phyloP scores from a whole-genome alignment of 495 filamentous ascomycete species.

The Lepidopterella palustris region DNA sequence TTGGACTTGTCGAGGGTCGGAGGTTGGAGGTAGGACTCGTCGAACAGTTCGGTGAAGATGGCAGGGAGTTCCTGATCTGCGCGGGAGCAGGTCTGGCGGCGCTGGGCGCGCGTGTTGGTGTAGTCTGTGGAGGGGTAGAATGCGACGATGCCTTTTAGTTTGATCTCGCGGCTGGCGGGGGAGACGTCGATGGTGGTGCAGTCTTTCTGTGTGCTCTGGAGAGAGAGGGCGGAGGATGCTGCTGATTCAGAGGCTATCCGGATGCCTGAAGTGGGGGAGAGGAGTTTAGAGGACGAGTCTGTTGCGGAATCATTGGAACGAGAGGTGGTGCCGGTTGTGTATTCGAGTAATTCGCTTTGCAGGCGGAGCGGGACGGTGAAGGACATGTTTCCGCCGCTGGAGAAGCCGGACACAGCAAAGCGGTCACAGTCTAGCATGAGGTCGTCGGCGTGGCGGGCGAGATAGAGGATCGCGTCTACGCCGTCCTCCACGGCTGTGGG shows the following conservation, averaged over 20 bases:
- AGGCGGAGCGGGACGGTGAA: slow-evolving; percentile 73
- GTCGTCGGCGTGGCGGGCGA: slow-evolving; percentile 38
- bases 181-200: slow-evolving; percentile 10
- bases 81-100: slow-evolving; percentile 56
- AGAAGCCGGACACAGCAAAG: slow-evolving; percentile 77
- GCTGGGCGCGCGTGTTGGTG: slow-evolving; percentile 63
- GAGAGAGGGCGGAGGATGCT: slow-evolving; percentile 17
- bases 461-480: slow-evolving; percentile 38
- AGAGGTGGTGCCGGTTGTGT: slow-evolving; percentile 12
- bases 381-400: slow-evolving; percentile 77
- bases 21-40: slow-evolving; percentile 69
- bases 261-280: background rate
- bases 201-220: slow-evolving; percentile 21
- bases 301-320: background rate
- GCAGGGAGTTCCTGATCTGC: slow-evolving; percentile 67
- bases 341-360: slow-evolving; percentile 36
- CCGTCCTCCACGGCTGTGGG: slow-evolving; percentile 44
- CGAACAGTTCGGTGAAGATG: slow-evolving; percentile 77
- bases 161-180: slow-evolving; percentile 30
- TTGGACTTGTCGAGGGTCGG: slow-evolving; percentile 46
- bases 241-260: slow-evolving; percentile 19
- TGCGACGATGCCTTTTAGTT: slow-evolving; percentile 54
- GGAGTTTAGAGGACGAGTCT: background rate
- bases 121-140: slow-evolving; percentile 89
- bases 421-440: slow-evolving; percentile 51